Evolutionary conservation across 768 basidiomycete genomes (phyloP).

Genomic region (Russula ochroleuca): DNA sequence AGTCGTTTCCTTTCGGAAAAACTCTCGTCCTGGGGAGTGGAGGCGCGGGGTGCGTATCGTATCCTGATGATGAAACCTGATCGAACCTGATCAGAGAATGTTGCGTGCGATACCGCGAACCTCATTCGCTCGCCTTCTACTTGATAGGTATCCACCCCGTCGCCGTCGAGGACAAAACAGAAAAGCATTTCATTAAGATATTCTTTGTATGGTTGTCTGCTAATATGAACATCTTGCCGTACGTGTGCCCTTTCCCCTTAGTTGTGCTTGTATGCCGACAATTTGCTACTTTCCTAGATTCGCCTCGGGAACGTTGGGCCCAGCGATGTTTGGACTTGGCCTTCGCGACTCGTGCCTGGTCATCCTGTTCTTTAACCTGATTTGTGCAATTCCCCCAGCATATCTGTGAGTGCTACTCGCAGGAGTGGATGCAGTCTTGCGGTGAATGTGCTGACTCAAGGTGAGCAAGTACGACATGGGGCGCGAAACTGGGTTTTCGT

Average conservation of each 20-base stretch:
- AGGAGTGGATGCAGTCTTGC: neutral
- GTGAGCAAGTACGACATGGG: conserved; percentile 52
- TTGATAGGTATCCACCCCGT: conserved; percentile 38
- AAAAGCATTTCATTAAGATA: conserved; percentile 39
- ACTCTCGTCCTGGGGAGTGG: conserved; percentile 35
- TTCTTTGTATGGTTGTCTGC: conserved; percentile 42
- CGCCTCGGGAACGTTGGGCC: conserved; percentile 47
- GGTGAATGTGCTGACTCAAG: neutral
- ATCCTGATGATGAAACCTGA: too few relatives aligned
- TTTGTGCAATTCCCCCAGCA: conserved; percentile 41
- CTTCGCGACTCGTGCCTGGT: conserved; percentile 44
- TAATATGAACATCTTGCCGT: conserved; percentile 43
- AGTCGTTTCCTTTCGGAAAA: conserved; percentile 18
- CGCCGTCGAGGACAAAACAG: conserved; percentile 34
- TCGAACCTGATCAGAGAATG: neutral
- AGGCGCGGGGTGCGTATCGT: conserved; percentile 33
- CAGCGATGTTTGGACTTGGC: conserved; percentile 41
- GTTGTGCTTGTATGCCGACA: neutral
- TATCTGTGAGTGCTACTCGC: conserved; percentile 38
- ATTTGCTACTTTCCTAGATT: conserved; percentile 33
- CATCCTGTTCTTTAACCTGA: conserved; percentile 45
- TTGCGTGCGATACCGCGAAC: neutral
- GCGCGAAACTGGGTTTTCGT: conserved; percentile 72
- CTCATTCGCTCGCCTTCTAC: too few relatives aligned
- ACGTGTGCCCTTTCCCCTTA: conserved; percentile 1